Percentiles rank a stretch among this genome's conserved stretches.
Evolutionary conservation across 1,284 basidiomycete genomes (phyloP).

Genomic region (Tilletia indica): DNA sequence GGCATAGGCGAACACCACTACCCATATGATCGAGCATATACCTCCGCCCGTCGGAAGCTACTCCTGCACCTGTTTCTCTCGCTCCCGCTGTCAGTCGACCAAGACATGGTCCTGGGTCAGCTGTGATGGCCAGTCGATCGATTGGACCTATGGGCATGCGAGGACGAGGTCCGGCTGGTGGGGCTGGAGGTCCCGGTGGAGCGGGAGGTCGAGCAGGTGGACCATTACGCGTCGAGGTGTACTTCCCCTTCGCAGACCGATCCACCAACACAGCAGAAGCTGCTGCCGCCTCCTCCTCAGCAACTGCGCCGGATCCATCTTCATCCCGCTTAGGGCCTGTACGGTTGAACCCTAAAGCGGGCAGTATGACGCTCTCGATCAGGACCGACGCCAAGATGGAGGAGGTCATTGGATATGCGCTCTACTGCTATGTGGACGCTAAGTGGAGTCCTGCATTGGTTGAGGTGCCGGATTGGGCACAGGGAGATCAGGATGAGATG

Average conservation of each 20-base stretch:
- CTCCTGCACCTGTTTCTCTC: background rate
- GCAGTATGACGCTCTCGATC: constrained; percentile 64
- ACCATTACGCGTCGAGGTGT: constrained; percentile 68
- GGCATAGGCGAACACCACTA: no score
- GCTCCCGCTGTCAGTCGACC: background rate
- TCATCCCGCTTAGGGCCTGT: constrained; percentile 31
- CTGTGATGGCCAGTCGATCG: constrained; percentile 32
- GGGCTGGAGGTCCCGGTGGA: constrained; percentile 25
- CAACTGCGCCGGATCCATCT: no score
- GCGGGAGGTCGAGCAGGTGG: constrained; percentile 40
- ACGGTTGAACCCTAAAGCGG: constrained; percentile 34
- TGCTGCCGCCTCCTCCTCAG: background rate
- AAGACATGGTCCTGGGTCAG: background rate
- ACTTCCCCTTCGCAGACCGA: constrained; percentile 68
- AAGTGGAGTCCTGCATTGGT: constrained; percentile 75
- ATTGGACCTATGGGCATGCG: constrained; percentile 28
- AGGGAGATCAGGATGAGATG: constrained; percentile 64
- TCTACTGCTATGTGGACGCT: constrained; percentile 89
- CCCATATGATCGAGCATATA: no score
- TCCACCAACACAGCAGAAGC: constrained; percentile 61
- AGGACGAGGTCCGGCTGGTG: constrained; percentile 28
- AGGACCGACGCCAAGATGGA: constrained; percentile 87
- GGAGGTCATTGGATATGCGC: constrained; percentile 87
- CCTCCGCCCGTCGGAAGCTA: background rate
- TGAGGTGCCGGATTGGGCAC: constrained; percentile 33